Conservation (phyloP, 2,329 filamentous ascomycete species). For the Fusarium xyrophilum region DNA sequence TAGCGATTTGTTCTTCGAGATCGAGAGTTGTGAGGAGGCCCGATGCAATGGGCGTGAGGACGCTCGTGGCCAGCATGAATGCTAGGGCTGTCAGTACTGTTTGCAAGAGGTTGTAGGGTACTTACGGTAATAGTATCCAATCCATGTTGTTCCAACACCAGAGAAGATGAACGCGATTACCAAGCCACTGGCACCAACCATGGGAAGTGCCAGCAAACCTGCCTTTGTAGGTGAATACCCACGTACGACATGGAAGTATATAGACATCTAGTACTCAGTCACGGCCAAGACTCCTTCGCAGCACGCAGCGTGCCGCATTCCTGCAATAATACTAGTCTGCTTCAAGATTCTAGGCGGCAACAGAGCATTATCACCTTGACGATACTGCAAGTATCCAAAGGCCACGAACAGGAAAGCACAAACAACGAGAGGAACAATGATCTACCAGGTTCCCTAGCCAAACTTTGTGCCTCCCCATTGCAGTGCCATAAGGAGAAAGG, state of each 20-base stretch:
- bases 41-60: constrained; percentile 31
- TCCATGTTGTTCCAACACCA: constrained; percentile 30
- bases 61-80: constrained; percentile 36
- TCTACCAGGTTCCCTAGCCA: constrained; percentile 34
- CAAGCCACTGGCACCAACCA: constrained; percentile 35
- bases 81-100: constrained; percentile 10
- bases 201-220: constrained; percentile 33
- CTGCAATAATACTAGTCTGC: constrained; percentile 36
- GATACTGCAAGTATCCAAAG: constrained; percentile 31
- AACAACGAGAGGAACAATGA: constrained; percentile 27
- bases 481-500: constrained; percentile 34
- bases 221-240: constrained; percentile 31
- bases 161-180: constrained; percentile 27
- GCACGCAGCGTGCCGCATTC: constrained; percentile 37
- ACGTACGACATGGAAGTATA: constrained; percentile 38
- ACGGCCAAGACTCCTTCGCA: constrained; percentile 33
- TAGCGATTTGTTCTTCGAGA: constrained; percentile 31
- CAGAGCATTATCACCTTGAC: constrained; percentile 27
- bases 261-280: constrained; percentile 40
- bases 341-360: constrained; percentile 31
- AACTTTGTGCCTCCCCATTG: constrained; percentile 38
- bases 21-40: constrained; percentile 35
- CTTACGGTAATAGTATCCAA: constrained; percentile 40
- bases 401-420: constrained; percentile 9
- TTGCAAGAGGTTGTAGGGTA: fast-evolving